Evolutionary conservation across 257 asterid genomes (phyloP), one percentile per base, ranked within the genome.

Genomic region (Plectranthus barbatus): DNA sequence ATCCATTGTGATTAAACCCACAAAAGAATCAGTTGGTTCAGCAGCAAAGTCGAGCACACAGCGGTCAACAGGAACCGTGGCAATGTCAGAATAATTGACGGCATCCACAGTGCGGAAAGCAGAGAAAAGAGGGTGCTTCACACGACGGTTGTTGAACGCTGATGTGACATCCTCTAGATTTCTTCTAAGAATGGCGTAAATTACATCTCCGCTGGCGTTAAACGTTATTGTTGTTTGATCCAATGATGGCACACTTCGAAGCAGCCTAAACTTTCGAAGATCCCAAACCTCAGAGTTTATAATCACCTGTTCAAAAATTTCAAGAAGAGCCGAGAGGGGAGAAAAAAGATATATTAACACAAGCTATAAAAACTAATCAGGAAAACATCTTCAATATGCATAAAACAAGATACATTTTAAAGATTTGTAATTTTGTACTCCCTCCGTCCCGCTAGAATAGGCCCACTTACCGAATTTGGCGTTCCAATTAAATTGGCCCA

Each of bases 281-380:
- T 93, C 99, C 96, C 96, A 93, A 21, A 93, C 96, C 84, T 93
- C 99, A 2, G 97, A 85, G 75, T 93, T 87, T 76, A 90, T 90
- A 59, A 93, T 90, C 13, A 93, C 99, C 99, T 93, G 83, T 69
- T 40, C 3, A 42, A 55, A 42, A 39, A 31, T 50, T 31, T 11
- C 12, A 62, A 33, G 9, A 10, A 51, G 31, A 50, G 24, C 6
- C n/a, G n/a, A n/a, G 4, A 15, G 13, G 18, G 10, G 41, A 5
- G 26, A n/a, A 31, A 1, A 9, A 60, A 14, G 31, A 41, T 0
- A 0, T 41, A 47, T 41, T 6, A 63, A 44, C 9, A 13, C 17
- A 29, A 45, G 42, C 4, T 11, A 31, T 33, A 26, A 26, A 39
- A 45, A 33, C 39, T 9, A 17, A 41, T 24, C 2, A 23, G 18